Evolutionary conservation across 1,139 yeast genomes (phyloP).

Genomic region (Lodderomyces oxycetoniae): DNA sequence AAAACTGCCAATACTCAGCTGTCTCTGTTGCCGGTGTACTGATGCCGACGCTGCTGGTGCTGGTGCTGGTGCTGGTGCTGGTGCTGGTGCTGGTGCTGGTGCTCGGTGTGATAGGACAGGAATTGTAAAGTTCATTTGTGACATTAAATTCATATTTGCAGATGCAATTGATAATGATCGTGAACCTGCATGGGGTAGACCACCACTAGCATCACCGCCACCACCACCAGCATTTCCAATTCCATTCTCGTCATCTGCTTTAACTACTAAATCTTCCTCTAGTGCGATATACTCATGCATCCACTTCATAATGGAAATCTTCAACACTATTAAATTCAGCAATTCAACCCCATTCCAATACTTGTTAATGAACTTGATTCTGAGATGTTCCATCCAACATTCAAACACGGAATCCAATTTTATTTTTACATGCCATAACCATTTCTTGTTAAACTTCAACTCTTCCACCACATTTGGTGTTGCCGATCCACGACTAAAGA

Average conservation of each 20-base stretch:
- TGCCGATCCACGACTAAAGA: neutral
- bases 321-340: neutral
- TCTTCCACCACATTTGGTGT: slow-evolving; percentile 8
- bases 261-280: slow-evolving; percentile 10
- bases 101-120: slow-evolving; percentile 6
- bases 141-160: slow-evolving; percentile 1
- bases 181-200: no score
- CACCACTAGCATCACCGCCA: slow-evolving; percentile 1
- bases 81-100: slow-evolving; percentile 5
- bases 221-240: neutral
- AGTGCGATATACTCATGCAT: slow-evolving; percentile 15
- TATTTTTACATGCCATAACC: slow-evolving; percentile 25
- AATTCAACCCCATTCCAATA: neutral
- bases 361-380: slow-evolving; percentile 1
- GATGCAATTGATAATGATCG: neutral
- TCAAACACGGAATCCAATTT: slow-evolving; percentile 26
- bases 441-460: slow-evolving; percentile 22
- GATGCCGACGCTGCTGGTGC: slow-evolving; percentile 1
- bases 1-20: neutral
- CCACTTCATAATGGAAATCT: slow-evolving; percentile 10
- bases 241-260: slow-evolving; percentile 8
- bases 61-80: slow-evolving; percentile 1
- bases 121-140: neutral
- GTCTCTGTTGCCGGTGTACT: slow-evolving; percentile 1
- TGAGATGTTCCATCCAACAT: slow-evolving; percentile 18